Evolutionary conservation across 1,284 basidiomycete genomes (phyloP), one percentile per base, ranked within the genome.

Genomic region (Rhizopogon parksii): DNA sequence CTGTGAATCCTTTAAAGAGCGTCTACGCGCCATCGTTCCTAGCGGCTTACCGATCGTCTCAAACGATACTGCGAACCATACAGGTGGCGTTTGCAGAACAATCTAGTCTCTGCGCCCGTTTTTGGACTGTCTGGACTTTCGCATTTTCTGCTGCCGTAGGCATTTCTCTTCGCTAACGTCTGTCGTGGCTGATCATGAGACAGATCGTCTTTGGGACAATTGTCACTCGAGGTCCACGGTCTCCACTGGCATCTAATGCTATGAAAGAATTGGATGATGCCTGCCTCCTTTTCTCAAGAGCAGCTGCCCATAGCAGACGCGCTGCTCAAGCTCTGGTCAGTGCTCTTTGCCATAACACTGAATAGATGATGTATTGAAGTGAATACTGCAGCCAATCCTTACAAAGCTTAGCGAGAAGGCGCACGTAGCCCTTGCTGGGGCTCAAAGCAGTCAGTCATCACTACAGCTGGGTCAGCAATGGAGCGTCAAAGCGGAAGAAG

Each of bases 151-250:
- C 80, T 34, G 79, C 79, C 55, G 81, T 82, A 58, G 54, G 77
- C 68, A n/a, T 51, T 14, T 40, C 8, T 2, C 40, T 6, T 19
- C 40, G 39, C 52, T 36, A 9, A 37, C 38, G 34, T 51, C 21
- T 38, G 24, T 39, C 19, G 19, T 36, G 3, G 35, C 25, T 43
- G 8, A 36, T 54, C 50, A 38, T 11, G 21, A 14, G 24, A 25
- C 49, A 85, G 82, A 72, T 86, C 19, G 80, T 85, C 11, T 77
- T 86, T 57, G 83, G 83, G 5, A 79, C 82, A 5, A 76, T 87
- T 12, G 80, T 85, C 0, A 80, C 80, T 4, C 74, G 80, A 32
- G 81, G 79, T 9, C 83, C 84, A 6, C 66, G 72, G 5, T 80
- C 78, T 1, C 77, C 79, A 2, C 61, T 85, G 27, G 80, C 82